phyloP scores from a whole-genome alignment of 2,329 filamentous ascomycete species.

The Fusarium paranaense region DNA sequence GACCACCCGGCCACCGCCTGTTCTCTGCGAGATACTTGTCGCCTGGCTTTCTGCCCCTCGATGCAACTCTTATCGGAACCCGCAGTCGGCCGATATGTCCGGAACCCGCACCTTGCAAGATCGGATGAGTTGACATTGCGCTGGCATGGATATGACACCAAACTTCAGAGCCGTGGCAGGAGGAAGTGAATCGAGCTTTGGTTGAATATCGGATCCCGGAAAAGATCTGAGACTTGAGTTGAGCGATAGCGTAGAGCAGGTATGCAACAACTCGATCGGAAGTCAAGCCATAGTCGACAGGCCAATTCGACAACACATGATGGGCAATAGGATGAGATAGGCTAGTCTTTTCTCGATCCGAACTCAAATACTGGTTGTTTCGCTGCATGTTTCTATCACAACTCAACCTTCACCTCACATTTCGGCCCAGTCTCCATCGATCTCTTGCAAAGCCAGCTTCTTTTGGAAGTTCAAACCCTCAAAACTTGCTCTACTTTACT shows the following conservation, averaged over 20 bases:
- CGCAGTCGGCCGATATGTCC: constrained; percentile 1
- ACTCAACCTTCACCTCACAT: background rate
- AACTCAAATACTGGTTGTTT: background rate
- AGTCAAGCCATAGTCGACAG: background rate
- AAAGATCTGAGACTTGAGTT: background rate
- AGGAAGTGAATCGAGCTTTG: background rate
- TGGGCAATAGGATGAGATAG: background rate
- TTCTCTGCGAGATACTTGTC: background rate
- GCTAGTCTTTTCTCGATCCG: background rate
- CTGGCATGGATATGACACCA: background rate
- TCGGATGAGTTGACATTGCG: background rate
- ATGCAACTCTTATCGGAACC: constrained; percentile 1
- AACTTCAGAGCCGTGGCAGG: background rate
- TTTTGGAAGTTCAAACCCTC: background rate
- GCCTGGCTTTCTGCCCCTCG: background rate
- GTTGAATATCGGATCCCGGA: constrained; percentile 1
- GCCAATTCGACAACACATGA: background rate
- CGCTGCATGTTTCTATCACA: background rate
- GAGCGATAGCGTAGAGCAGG: background rate
- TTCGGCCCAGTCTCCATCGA: background rate
- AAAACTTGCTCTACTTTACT: background rate
- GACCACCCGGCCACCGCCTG: background rate
- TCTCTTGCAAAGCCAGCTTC: background rate
- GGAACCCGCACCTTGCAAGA: constrained; percentile 8
- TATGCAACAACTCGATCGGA: background rate